These are phyloP conservation scores for Phaffomyces antillensis DNA, from an alignment of 805 yeast species.

Conservation along the genomic window DNA sequence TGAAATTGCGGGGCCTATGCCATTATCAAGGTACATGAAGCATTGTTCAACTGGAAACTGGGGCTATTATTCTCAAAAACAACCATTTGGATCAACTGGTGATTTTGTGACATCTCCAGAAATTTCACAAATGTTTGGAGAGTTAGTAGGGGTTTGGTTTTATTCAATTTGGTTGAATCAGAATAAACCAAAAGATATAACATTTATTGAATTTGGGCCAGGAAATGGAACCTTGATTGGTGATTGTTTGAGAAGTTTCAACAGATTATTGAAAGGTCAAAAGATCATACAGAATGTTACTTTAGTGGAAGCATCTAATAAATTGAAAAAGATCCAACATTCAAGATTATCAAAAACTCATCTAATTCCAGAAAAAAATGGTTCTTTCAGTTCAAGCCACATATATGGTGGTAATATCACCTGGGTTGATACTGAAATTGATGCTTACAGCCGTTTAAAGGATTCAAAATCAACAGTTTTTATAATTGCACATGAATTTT, in stretches of 20 bases:
- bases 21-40: conserved; percentile 68
- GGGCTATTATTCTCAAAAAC: conserved; percentile 74
- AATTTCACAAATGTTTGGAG: conserved; percentile 82
- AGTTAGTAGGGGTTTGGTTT: conserved; percentile 72
- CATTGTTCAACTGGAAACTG: conserved; percentile 76
- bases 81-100: conserved; percentile 63
- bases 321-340: conserved; percentile 52
- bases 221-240: conserved; percentile 75
- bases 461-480: conserved; percentile 39
- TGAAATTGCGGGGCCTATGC: conserved; percentile 62
- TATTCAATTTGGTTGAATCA: conserved; percentile 53
- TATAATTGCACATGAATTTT: conserved; percentile 78
- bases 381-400: conserved; percentile 13
- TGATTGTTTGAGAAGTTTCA: conserved; percentile 49
- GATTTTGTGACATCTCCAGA: conserved; percentile 86
- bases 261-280: conserved; percentile 30
- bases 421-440: conserved; percentile 58
- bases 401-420: conserved; percentile 44
- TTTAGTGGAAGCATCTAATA: conserved; percentile 66
- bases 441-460: conserved; percentile 10
- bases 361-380: conserved; percentile 2
- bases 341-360: conserved; percentile 36
- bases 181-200: conserved; percentile 39
- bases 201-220: conserved; percentile 76
- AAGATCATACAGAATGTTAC: conserved; percentile 30